Base-by-base conservation (phyloP, 2,329 filamentous ascomycete genomes). In the Sporothrix sp. region DNA sequence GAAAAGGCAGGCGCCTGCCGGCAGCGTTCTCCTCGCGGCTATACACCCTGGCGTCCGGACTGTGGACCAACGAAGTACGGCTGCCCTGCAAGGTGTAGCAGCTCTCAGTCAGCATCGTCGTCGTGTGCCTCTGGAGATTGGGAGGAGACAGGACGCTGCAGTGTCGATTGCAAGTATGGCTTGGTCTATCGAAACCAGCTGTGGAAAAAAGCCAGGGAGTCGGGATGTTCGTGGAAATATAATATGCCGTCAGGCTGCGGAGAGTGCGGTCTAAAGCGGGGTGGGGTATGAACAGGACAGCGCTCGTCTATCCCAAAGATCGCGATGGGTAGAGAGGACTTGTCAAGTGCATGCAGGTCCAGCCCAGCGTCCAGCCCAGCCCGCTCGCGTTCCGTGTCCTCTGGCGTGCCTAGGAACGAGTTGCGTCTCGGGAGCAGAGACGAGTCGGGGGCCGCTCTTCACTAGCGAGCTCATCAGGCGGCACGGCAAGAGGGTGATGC, bases 21-120 rank as follows among this genome's bases (percentile, higher is more conserved):
- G 66, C 61, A 16, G 59, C 60, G 51, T 71, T 66, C 48, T 74
- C 72, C 52, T 74, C 71, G 27, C 66, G 61, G 42, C 62, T 64
- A 60, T 67, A 64, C 30, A 62, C 52, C 44, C 52, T 61, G 51
- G 53, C 32, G 48, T 55, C 54, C n/a, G 52, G 43, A 1, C 53
- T 28, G 30, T 54, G 54, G 20, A 54, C 51, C 47, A 58, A 23
- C 5, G 56, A 54, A 38, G 55, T 36, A 30, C 52, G 52, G 39
- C 55, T 42, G 40, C 50, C 52, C 16, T 53, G 45, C 13, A 57
- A 56, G 46, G 56, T 58, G 47, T 59, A 60, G 11, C 66, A 54
- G 13, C 65, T 58, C 56, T 67, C 64, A 43, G 66, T 60, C 65
- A 67, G 66, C 35, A 50, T 59, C 52, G 20, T 38, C 27, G 30